Conservation (phyloP, 2,329 filamentous ascomycete genomes). For the Ascosphaera apis region DNA sequence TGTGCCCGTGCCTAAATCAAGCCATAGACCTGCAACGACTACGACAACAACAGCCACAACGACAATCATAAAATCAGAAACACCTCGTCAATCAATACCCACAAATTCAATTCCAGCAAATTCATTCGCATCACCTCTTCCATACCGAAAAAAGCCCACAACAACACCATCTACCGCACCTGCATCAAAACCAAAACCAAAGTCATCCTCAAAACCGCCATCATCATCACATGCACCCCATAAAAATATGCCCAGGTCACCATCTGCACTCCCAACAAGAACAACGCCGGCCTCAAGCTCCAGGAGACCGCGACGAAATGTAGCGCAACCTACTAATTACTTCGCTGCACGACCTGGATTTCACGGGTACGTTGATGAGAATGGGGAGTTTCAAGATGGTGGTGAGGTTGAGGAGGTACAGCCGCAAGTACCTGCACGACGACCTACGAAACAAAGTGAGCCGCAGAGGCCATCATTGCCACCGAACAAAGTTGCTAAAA, state of each 20-base stretch:
- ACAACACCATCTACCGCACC: no score
- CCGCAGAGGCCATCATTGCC: background rate
- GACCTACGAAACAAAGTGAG: background rate
- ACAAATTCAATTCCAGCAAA: no score
- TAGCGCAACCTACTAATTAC: conserved; percentile 12
- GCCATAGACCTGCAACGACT: no score
- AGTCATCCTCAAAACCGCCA: no score
- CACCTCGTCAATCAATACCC: background rate
- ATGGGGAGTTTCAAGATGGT: conserved; percentile 1
- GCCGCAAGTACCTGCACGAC: background rate
- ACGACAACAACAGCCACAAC: no score
- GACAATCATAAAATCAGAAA: background rate
- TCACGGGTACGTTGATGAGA: conserved; percentile 5
- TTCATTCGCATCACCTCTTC: no score
- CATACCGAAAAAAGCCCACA: no score
- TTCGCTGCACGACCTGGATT: conserved; percentile 8
- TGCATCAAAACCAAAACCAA: no score
- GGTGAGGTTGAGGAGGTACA: background rate
- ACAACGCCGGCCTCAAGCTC: background rate
- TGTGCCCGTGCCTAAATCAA: background rate
- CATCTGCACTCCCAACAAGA: background rate
- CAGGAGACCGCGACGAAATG: conserved; percentile 10
- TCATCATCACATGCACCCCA: no score
- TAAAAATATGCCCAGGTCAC: background rate
- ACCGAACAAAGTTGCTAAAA: background rate